Base-by-base conservation (phyloP, 495 filamentous ascomycete genomes). In the Glarea lozoyensis region DNA sequence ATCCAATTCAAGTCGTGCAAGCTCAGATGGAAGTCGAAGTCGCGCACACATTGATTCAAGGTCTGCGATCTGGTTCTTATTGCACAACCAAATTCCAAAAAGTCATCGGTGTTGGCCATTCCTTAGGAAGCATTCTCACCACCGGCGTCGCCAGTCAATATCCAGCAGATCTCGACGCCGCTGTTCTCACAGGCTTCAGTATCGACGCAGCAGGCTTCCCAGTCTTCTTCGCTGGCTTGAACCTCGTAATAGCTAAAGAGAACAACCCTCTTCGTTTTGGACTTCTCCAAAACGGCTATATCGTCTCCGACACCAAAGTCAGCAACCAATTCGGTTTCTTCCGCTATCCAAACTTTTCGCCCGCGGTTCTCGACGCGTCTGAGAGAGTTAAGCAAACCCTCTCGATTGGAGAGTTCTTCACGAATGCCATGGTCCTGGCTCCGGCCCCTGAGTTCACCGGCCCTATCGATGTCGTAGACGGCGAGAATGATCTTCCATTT, bases 21-120 rank as follows among this genome's bases (percentile, higher is more conserved):
- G 44, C 45, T n/a, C 50, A 53, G n/a, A 33, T 64, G 17, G 51
- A 67, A 40, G 43, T 62, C 35, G 61, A 55, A n/a, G 57, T 69
- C 25, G 55, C 56, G 1, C 57, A 64, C 32, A n/a, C 39, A n/a
- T 48, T 69, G 12, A 57, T 57, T 12, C 19, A 36, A n/a, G 38
- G 58, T 19, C 53, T 65, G 13, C 55, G 54, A 30, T 48, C 29
- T 23, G 58, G 58, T 19, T 21, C 3, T 10, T 19, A 64, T 9
- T 37, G 45, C 25, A 29, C 37, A 4, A 50, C 52, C 22, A 24
- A 23, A 4, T 61, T 66, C 56, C 22, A 53, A 16, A 53, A 62
- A 3, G 52, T 68, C 19, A 50, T 69, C 11, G 63, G 61, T 27
- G 54, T 68, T 10, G 64, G 62, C 22, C 64, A 69, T 48, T 64